A percentile compares a stretch with the other conserved stretches of the same genome.
Evolutionary conservation across 176 grass and related monocot genomes (phyloP).

Genomic region (Leersia perrieri): DNA sequence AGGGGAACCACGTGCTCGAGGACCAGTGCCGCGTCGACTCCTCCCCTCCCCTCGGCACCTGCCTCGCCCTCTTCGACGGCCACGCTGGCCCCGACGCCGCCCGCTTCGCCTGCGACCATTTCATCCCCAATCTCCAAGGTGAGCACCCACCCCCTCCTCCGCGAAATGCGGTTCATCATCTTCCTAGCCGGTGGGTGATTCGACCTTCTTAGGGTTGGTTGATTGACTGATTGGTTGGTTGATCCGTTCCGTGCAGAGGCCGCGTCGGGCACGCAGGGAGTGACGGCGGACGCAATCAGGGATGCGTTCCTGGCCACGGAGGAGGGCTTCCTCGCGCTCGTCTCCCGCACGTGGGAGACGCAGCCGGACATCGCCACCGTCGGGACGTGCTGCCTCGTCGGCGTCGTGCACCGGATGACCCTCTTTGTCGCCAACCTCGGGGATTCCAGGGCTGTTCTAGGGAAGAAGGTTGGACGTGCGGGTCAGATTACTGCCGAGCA

Average conservation of each 20-base stretch:
- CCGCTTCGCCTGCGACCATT: constrained; percentile 78
- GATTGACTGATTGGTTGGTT: too few relatives aligned
- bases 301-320: constrained; percentile 74
- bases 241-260: constrained; percentile 79
- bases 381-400: constrained; percentile 79
- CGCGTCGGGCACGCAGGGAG: constrained; percentile 40
- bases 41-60: constrained; percentile 63
- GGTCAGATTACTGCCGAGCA: constrained; percentile 68
- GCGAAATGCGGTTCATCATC: too few relatives aligned
- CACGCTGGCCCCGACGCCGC: constrained; percentile 76
- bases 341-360: constrained; percentile 50
- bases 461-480: constrained; percentile 54
- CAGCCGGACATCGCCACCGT: constrained; percentile 77
- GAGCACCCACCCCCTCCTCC: neutral
- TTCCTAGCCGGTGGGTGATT: neutral
- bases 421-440: constrained; percentile 79
- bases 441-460: constrained; percentile 79
- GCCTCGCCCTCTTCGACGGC: constrained; percentile 77
- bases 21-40: constrained; percentile 92
- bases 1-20: constrained; percentile 90
- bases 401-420: constrained; percentile 52
- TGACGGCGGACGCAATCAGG: constrained; percentile 51
- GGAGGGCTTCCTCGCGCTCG: constrained; percentile 57
- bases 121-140: constrained; percentile 69
- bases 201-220: constrained; percentile 21